phyloP scores from a whole-genome alignment of 345 rosid genomes.

The Gossypium longicalyx region DNA sequence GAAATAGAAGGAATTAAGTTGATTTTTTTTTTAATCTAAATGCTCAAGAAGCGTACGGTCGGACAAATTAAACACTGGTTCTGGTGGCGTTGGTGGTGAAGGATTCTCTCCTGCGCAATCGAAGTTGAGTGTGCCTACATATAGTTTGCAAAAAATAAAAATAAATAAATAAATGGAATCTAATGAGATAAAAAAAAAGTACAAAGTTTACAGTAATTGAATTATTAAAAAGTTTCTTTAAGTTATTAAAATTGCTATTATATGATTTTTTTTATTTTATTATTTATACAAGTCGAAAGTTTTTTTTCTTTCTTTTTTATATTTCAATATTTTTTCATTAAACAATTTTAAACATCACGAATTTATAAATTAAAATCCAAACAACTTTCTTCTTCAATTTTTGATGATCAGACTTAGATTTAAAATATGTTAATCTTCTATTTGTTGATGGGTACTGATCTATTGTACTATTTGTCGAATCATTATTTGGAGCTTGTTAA shows the following conservation, averaged over 20 bases:
- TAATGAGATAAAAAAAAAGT: neutral
- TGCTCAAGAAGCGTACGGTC: conserved; percentile 11
- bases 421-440: no score
- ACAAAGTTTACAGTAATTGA: no score
- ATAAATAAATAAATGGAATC: neutral
- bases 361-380: no score
- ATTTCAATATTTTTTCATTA: no score
- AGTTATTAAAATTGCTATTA: no score
- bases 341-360: no score
- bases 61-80: neutral
- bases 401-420: no score
- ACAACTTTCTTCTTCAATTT: accelerated
- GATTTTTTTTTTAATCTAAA: neutral
- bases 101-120: neutral
- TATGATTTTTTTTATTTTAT: no score
- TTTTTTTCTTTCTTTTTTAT: accelerated
- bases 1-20: neutral
- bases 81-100: neutral
- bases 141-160: neutral
- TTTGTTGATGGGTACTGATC: no score
- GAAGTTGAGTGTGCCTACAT: conserved; percentile 6
- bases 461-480: no score
- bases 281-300: accelerated
- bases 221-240: no score
- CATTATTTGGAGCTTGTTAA: no score